Evolutionary conservation across 1,284 basidiomycete species (phyloP), one percentile per base, ranked within the genome.

Genomic region (Tylopilus sp.): DNA sequence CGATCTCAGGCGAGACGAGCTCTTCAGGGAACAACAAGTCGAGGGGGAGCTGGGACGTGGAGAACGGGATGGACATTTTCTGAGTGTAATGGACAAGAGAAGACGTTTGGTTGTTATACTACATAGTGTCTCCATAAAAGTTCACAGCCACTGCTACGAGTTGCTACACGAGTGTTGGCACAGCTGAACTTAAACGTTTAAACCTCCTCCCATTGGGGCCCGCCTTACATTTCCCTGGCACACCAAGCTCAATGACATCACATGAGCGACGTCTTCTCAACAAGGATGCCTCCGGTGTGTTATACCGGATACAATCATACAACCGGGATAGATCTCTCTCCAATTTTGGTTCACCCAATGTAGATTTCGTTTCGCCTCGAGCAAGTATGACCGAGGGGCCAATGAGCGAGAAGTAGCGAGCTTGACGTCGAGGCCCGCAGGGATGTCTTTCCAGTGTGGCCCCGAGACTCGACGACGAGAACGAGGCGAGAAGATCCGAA

Each of bases 11-110:
- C 0, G 86, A 81, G 61, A 91, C 85, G 62, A 86, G 73, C 39
- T 80, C 73, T 30, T 82, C 62, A 29, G 83, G 74, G 70, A 93
- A 94, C 52, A 88, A 73, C 40, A 94, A 80, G 60, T 90, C 82
- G 52, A 94, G 83, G 40, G 80, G 65, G 63, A 89, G 31, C 10
- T 48, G 41, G 21, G 58, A 34, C 7, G 20, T 21, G 36, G 35
- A 18, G 18, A 5, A 11, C 10, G 18, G 12, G 18, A 21, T 14
- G 18, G 18, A 12, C 11, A 12, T 7, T 20, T 7, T 7, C n/a
- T 14, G 33, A n/a, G 33, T 2, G n/a, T 17, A 17, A 36, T 31
- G n/a, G n/a, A n/a, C n/a, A n/a, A n/a, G n/a, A n/a, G n/a, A n/a
- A n/a, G n/a, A n/a, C n/a, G n/a, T n/a, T n/a, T n/a, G n/a, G n/a